phyloP scores from a whole-genome alignment of 495 filamentous ascomycete genomes.

The Neurospora cerealis region DNA sequence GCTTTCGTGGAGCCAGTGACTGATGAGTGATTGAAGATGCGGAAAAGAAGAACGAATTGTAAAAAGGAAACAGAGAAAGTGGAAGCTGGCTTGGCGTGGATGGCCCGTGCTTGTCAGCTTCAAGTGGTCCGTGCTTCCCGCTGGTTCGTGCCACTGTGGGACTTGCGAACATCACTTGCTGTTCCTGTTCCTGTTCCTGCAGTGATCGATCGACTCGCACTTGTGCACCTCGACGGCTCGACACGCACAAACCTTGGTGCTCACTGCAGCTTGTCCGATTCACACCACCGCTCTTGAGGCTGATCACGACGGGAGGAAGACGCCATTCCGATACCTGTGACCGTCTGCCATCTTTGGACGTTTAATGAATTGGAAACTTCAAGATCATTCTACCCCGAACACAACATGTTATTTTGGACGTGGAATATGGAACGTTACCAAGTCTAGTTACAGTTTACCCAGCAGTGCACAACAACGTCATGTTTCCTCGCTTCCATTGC shows the following conservation, averaged over 20 bases:
- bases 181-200: not conserved
- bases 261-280: not conserved
- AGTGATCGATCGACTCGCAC: not conserved
- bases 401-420: not conserved
- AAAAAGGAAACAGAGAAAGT: not conserved
- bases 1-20: not conserved
- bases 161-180: not conserved
- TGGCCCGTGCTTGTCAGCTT: not conserved
- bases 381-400: not conserved
- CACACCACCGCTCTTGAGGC: not conserved
- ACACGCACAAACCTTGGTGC: not conserved
- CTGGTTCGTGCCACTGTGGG: not conserved
- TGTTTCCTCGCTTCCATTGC: not conserved
- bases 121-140: not conserved
- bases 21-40: not conserved
- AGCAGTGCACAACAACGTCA: not conserved
- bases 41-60: not conserved
- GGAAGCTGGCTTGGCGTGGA: not conserved
- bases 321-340: not conserved
- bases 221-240: not conserved
- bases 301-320: not conserved
- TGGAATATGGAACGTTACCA: not conserved
- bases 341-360: not conserved
- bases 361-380: not conserved
- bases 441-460: not conserved